phyloP scores from a whole-genome alignment of 2,329 filamentous ascomycete species.

The Colletotrichum sp. region DNA sequence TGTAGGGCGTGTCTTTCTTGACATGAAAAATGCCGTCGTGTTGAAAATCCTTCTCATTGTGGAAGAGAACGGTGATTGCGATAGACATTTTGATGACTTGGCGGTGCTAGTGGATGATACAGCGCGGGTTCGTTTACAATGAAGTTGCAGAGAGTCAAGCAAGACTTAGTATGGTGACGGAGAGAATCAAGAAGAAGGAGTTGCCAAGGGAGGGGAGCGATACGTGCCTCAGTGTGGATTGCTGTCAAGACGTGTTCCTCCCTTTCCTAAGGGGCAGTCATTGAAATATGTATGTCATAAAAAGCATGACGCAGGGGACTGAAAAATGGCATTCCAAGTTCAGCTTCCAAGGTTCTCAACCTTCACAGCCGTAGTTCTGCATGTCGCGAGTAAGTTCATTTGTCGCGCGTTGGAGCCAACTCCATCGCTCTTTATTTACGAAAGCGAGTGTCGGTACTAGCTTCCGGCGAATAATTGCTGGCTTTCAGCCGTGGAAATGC shows the following conservation, averaged over 20 bases:
- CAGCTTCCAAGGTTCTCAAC: background rate
- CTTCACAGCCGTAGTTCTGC: background rate
- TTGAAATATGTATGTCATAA: background rate
- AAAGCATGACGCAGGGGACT: background rate
- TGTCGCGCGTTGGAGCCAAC: background rate
- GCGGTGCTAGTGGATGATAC: background rate
- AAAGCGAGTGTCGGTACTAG: background rate
- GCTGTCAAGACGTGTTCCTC: background rate
- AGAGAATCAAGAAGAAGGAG: background rate
- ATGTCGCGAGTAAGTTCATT: background rate
- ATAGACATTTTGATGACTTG: background rate
- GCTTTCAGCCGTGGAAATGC: background rate
- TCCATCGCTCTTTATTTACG: background rate
- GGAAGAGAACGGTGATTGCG: slow-evolving; percentile 22
- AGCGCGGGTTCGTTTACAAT: background rate
- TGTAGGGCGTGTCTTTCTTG: background rate
- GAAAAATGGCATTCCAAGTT: background rate
- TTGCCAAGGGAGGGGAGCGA: background rate
- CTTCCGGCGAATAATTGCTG: background rate
- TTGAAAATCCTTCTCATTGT: background rate
- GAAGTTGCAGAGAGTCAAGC: background rate
- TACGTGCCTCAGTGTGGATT: background rate
- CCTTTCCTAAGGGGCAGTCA: background rate
- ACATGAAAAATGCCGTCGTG: background rate
- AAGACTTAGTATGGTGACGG: background rate